Percentiles rank a stretch among this genome's conserved stretches.
Evolutionary conservation across 2,329 filamentous ascomycete species (phyloP).

Genomic region (Teratosphaeriaceae sp.): DNA sequence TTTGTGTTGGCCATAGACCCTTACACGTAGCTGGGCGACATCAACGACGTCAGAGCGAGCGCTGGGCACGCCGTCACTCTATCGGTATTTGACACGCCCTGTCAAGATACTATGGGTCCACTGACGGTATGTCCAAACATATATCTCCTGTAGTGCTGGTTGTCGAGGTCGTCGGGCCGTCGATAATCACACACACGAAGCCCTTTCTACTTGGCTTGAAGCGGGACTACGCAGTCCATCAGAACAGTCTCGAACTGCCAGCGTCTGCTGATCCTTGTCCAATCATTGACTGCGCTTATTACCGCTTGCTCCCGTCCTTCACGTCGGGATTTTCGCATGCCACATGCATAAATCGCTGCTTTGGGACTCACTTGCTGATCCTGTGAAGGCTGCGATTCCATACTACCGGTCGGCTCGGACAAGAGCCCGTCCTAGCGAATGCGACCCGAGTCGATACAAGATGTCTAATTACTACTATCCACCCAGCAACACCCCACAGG

Average conservation of each 20-base stretch:
- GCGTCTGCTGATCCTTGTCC: neutral
- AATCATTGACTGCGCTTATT: neutral
- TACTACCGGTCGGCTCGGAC: neutral
- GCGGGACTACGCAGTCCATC: neutral
- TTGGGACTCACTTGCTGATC: neutral
- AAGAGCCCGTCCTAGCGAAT: neutral
- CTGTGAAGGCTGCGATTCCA: neutral
- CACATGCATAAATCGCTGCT: neutral
- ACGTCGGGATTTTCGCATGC: neutral
- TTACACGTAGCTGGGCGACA: constrained; percentile 1
- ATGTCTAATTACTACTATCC: constrained; percentile 18
- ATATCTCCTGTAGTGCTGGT: constrained; percentile 2
- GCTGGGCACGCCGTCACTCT: neutral
- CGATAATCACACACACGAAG: no score
- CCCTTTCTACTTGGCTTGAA: neutral
- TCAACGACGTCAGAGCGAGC: neutral
- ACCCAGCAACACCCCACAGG: constrained; percentile 8
- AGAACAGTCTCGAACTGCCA: neutral
- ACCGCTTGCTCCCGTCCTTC: neutral
- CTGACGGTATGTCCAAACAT: constrained; percentile 3
- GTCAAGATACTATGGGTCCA: neutral
- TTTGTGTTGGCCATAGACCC: neutral
- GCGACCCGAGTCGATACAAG: neutral
- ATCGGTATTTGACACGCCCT: neutral
- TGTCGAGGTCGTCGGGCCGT: no score